phyloP scores from a whole-genome alignment of 768 basidiomycete genomes.

The Psilocybe sp. region DNA sequence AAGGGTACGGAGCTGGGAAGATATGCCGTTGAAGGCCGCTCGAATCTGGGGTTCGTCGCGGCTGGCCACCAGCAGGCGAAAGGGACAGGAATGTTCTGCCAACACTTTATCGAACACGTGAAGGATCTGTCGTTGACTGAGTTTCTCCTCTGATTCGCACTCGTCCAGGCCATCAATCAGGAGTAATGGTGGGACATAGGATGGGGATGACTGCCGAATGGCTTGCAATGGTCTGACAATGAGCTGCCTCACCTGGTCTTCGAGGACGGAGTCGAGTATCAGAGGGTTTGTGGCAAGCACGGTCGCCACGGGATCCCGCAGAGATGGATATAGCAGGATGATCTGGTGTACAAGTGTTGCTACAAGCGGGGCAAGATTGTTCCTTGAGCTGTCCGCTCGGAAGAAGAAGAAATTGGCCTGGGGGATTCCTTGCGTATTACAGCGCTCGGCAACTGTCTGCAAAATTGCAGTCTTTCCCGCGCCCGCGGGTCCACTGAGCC shows the following conservation, averaged over 20 bases:
- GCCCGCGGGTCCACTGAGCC: constrained; percentile 4
- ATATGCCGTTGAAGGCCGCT: neutral
- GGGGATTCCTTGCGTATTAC: no score
- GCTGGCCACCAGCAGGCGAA: constrained; percentile 1
- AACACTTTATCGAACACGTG: neutral
- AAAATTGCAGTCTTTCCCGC: neutral
- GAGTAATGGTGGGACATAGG: no score
- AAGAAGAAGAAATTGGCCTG: constrained; percentile 1
- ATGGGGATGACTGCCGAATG: neutral
- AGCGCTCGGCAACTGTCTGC: neutral
- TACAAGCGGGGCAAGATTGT: no score
- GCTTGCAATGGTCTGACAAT: neutral
- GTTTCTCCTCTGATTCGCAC: neutral
- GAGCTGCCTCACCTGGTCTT: neutral
- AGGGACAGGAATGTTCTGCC: neutral
- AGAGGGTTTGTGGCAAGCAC: no score
- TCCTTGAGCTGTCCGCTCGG: neutral
- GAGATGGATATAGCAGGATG: no score
- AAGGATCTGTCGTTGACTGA: neutral
- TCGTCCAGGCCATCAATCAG: constrained; percentile 4
- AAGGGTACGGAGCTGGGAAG: neutral
- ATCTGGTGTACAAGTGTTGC: no score
- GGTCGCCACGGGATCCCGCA: no score
- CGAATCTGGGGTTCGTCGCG: neutral
- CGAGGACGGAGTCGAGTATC: neutral